Percentiles rank a stretch among this genome's conserved stretches.
These are phyloP conservation scores for Lizonia empirigonia DNA, from an alignment of 2,329 filamentous ascomycete genomes.

Conservation along the genomic window DNA sequence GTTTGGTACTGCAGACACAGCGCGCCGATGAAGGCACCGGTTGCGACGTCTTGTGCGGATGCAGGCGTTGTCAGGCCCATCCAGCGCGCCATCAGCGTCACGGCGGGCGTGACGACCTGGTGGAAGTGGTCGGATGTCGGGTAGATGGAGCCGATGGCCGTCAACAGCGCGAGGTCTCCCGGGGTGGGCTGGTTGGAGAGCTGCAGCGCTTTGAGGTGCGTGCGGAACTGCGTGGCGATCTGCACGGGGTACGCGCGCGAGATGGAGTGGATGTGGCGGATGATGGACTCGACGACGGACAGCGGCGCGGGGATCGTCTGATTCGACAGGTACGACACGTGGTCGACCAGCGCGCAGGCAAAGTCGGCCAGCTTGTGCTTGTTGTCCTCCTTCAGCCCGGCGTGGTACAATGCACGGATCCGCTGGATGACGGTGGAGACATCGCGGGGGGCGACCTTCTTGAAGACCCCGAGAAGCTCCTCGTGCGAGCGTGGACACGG, in stretches of 20 bases:
- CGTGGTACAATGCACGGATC: conserved; percentile 90
- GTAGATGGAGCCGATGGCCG: conserved; percentile 82
- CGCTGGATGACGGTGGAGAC: conserved; percentile 82
- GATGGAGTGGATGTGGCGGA: conserved; percentile 90
- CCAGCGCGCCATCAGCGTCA: conserved; percentile 82
- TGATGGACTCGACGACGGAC: conserved; percentile 73
- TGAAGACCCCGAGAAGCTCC: conserved; percentile 71
- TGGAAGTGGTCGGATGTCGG: conserved; percentile 98
- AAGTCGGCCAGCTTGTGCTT: conserved; percentile 80
- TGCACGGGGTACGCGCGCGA: conserved; percentile 82
- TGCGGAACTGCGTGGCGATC: conserved; percentile 77
- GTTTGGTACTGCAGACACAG: conserved; percentile 82
- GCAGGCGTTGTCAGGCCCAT: conserved; percentile 77
- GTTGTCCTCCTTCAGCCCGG: conserved; percentile 82
- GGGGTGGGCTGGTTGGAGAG: conserved; percentile 59
- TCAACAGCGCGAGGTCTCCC: conserved; percentile 84
- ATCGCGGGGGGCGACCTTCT: conserved; percentile 66
- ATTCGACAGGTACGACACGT: conserved; percentile 64
- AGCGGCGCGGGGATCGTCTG: conserved; percentile 63
- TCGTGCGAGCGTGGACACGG: conserved; percentile 79
- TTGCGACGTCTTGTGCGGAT: conserved; percentile 68
- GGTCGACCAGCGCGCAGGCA: conserved; percentile 68
- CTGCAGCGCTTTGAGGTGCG: conserved; percentile 66
- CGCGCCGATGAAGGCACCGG: conserved; percentile 78
- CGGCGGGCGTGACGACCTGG: conserved; percentile 87